Percentiles rank a stretch among this genome's conserved stretches.
Evolutionary conservation across 2,329 filamentous ascomycete species (phyloP).

Genomic region (Knufia petricola): DNA sequence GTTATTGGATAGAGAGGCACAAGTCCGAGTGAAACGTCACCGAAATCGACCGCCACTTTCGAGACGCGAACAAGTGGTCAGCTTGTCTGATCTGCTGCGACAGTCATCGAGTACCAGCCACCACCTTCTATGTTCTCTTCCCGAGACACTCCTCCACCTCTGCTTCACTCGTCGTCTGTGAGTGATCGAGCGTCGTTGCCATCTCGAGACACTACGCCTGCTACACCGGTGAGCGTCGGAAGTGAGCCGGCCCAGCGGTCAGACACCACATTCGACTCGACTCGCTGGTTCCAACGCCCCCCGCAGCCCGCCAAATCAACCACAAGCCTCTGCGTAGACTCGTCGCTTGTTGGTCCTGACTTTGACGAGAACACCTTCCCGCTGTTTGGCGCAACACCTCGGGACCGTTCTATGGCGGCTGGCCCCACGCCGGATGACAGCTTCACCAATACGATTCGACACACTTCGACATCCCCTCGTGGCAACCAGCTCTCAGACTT

Average conservation of each 20-base stretch:
- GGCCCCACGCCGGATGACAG: slow-evolving; percentile 47
- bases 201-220: slow-evolving; percentile 40
- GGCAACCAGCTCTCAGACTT: slow-evolving; percentile 53
- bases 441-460: slow-evolving; percentile 41
- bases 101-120: background rate
- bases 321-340: slow-evolving; percentile 31
- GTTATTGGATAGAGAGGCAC: background rate
- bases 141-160: slow-evolving; percentile 41
- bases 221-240: slow-evolving; percentile 40
- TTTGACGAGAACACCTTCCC: slow-evolving; percentile 31
- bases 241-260: slow-evolving; percentile 34
- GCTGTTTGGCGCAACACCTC: slow-evolving; percentile 31
- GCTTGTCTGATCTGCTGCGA: no score
- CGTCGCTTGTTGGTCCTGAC: slow-evolving; percentile 26
- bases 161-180: slow-evolving; percentile 42
- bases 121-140: slow-evolving; percentile 42
- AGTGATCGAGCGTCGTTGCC: slow-evolving; percentile 41
- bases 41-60: background rate
- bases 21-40: background rate
- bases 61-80: background rate
- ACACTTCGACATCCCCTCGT: slow-evolving; percentile 50
- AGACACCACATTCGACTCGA: slow-evolving; percentile 25
- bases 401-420: slow-evolving; percentile 40
- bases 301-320: slow-evolving; percentile 30
- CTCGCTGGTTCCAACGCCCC: slow-evolving; percentile 38